phyloP scores from a whole-genome alignment of 2,329 filamentous ascomycete species.

The Coniochaeta prunicola region DNA sequence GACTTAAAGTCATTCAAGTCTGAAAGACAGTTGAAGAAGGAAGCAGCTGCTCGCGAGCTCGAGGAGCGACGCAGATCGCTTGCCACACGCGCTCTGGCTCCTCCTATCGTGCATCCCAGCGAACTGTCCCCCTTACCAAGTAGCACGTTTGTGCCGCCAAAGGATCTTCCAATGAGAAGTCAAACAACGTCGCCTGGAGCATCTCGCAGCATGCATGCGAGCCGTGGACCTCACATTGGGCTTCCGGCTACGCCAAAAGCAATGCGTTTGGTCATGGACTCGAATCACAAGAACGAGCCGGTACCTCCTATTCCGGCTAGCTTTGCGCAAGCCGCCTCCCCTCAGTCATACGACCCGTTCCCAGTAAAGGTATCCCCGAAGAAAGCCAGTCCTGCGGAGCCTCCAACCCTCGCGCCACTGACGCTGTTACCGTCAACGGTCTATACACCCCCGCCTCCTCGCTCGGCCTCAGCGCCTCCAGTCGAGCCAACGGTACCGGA shows the following conservation, averaged over 20 bases:
- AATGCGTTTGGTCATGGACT: conserved; percentile 72
- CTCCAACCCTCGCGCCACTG: conserved; percentile 19
- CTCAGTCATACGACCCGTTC: conserved; percentile 21
- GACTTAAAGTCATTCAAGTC: conserved; percentile 50
- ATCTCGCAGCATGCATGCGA: conserved; percentile 41
- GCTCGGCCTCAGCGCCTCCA: conserved; percentile 56
- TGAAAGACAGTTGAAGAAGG: conserved; percentile 60
- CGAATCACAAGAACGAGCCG: conserved; percentile 45
- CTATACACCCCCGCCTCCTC: conserved; percentile 47
- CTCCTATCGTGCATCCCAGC: conserved; percentile 69
- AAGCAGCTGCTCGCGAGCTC: conserved; percentile 73
- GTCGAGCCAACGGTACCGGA: conserved; percentile 27
- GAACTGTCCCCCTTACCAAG: conserved; percentile 39
- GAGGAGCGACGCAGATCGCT: conserved; percentile 83
- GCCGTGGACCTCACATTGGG: conserved; percentile 52
- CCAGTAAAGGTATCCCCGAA: conserved; percentile 18
- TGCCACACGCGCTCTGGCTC: conserved; percentile 71
- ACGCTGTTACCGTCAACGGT: conserved; percentile 52
- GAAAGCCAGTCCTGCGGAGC: conserved; percentile 17
- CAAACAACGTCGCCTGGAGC: conserved; percentile 57
- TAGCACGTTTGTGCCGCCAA: conserved; percentile 16
- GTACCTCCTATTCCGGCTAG: conserved; percentile 44
- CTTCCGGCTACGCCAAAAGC: conserved; percentile 88
- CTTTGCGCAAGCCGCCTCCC: conserved; percentile 35
- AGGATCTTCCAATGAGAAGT: conserved; percentile 47